Percentiles rank a stretch among this genome's conserved stretches.
Evolutionary conservation across 768 basidiomycete genomes (phyloP).

Genomic region (Multifurca ochricompacta): DNA sequence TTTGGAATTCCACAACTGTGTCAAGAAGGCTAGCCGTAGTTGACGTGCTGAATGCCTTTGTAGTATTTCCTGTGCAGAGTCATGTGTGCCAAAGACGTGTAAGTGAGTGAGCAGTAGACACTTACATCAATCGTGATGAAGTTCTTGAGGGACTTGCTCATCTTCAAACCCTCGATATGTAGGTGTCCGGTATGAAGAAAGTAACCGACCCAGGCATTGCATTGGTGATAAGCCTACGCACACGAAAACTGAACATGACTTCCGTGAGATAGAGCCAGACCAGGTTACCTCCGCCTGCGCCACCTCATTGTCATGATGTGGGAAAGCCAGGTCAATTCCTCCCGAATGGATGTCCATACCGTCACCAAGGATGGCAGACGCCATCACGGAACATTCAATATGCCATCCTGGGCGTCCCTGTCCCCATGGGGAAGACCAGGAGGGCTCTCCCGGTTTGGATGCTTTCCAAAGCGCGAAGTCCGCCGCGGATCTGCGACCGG

Average conservation of each 20-base stretch:
- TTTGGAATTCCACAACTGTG: slow-evolving; percentile 86
- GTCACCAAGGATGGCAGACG: slow-evolving; percentile 78
- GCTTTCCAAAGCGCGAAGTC: slow-evolving; percentile 99
- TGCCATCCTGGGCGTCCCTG: slow-evolving; percentile 97
- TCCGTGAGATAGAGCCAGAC: neutral
- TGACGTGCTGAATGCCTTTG: slow-evolving; percentile 79
- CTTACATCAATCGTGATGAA: slow-evolving; percentile 94
- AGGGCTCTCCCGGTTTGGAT: slow-evolving; percentile 92
- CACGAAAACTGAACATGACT: slow-evolving; percentile 5
- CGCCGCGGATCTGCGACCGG: slow-evolving; percentile 67
- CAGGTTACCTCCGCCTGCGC: slow-evolving; percentile 83
- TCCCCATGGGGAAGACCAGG: slow-evolving; percentile 97
- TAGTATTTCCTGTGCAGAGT: slow-evolving; percentile 64
- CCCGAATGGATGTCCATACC: slow-evolving; percentile 98
- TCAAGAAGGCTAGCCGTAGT: slow-evolving; percentile 83
- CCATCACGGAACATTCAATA: slow-evolving; percentile 99
- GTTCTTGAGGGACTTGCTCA: slow-evolving; percentile 99
- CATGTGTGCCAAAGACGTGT: slow-evolving; percentile 7
- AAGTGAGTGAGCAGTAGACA: slow-evolving; percentile 8
- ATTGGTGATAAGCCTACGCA: slow-evolving; percentile 88
- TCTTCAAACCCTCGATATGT: slow-evolving; percentile 96
- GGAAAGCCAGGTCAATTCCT: slow-evolving; percentile 95
- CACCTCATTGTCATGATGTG: slow-evolving; percentile 98
- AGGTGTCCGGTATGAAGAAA: slow-evolving; percentile 98
- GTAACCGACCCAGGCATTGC: slow-evolving; percentile 94